Evolutionary conservation across 2,329 filamentous ascomycete genomes (phyloP), one percentile per base, ranked within the genome.

Genomic region (Aspergillus sp.): DNA sequence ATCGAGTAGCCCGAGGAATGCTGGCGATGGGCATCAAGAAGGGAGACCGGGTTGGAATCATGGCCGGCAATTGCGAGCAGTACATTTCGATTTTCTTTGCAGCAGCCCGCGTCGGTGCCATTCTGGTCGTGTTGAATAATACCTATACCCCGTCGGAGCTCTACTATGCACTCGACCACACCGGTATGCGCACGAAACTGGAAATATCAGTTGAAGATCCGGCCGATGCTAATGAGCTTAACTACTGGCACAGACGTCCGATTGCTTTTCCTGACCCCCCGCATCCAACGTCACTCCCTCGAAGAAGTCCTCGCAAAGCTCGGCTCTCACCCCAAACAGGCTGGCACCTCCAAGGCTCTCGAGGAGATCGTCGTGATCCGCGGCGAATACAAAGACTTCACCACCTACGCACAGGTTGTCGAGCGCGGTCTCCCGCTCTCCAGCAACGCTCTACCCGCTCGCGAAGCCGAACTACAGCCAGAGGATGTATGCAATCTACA

Each of bases 91-190:
- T 91, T 15, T 90, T 91, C 78, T 91, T 91, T 64, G 88, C 87
- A 3, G 87, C 86, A 11, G 85, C 86, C 41, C 81, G 84, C 47
- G 60, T 89, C 17, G 87, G 87, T 9, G 86, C 83, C 47, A 86
- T 89, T 46, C 78, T 92, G 52, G 89, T 92, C 27, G 90, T 92
- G 45, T 77, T 93, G 63, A 93, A 93, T 76, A 93, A 91, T 75
- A 93, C 89, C 0, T 93, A 93, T 70, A 93, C 89, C 1, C 81
- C 86, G 2, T 84, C 82, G 1, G 89, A 93, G 74, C 86, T 88
- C 48, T 82, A 86, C 70, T 88, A 89, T 72, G 89, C 87, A 9
- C 73, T 93, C 27, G 82, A 83, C 54, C 90, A 91, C 68, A 86
- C 88, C 15, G 85, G 86, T 88, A 74, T 64, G 79, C 37, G 9